phyloP scores from a whole-genome alignment of 129 eudicot species.

The Erigeron canadensis region DNA sequence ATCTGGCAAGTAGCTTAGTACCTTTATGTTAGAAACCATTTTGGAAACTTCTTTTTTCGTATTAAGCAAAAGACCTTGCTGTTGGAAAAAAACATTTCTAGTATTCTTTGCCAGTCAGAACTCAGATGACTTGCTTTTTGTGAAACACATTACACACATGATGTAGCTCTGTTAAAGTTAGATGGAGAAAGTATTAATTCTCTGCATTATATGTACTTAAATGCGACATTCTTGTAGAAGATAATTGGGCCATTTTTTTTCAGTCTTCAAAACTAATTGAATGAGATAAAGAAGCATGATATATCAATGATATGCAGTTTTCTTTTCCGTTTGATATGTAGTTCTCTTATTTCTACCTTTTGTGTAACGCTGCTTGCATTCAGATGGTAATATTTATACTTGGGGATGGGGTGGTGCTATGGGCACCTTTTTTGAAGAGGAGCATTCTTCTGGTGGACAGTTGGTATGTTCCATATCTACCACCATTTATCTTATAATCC shows the following conservation, averaged over 20 bases:
- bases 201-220: too few relatives aligned
- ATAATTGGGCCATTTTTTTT: neutral
- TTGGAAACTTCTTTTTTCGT: slow-evolving; percentile 4
- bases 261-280: neutral
- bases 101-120: neutral
- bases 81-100: neutral
- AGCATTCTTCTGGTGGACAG: slow-evolving; percentile 97
- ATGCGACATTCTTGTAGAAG: slow-evolving; percentile 1
- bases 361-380: slow-evolving; percentile 15
- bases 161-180: neutral
- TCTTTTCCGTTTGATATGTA: neutral
- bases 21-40: slow-evolving; percentile 18
- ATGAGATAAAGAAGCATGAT: slow-evolving; percentile 4
- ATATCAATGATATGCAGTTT: neutral
- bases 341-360: slow-evolving; percentile 14
- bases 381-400: slow-evolving; percentile 79
- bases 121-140: neutral
- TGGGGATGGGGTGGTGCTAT: slow-evolving; percentile 99
- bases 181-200: neutral
- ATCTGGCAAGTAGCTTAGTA: slow-evolving; percentile 55
- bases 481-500: neutral
- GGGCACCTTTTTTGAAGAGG: slow-evolving; percentile 88
- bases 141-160: neutral
- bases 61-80: neutral
- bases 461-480: slow-evolving; percentile 53